A percentile compares a stretch with the other conserved stretches of the same genome.
Evolutionary conservation across 2,329 filamentous ascomycete genomes (phyloP).

Genomic region (Colletotrichum sp.): DNA sequence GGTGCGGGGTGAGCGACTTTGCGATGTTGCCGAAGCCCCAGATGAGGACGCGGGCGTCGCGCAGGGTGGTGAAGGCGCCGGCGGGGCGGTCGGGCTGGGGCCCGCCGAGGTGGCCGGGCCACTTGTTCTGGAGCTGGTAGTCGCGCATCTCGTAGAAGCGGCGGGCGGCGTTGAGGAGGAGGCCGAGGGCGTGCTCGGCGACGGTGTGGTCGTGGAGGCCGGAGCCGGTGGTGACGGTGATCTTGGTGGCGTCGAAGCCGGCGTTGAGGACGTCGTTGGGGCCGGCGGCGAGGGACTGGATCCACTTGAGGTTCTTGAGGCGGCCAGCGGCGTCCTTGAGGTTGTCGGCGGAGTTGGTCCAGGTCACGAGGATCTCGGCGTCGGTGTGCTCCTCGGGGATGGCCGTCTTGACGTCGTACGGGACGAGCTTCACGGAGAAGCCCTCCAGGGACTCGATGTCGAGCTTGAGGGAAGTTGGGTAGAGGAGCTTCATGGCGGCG

Average conservation of each 20-base stretch:
- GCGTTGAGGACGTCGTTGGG: constrained; percentile 69
- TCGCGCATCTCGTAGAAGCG: constrained; percentile 69
- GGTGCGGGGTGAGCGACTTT: constrained; percentile 60
- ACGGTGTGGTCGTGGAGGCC: constrained; percentile 70
- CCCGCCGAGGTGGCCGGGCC: constrained; percentile 67
- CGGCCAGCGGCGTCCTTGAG: constrained; percentile 61
- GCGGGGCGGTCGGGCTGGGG: constrained; percentile 63
- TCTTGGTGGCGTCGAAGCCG: constrained; percentile 58
- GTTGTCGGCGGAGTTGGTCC: constrained; percentile 63
- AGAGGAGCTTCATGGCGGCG: constrained; percentile 66
- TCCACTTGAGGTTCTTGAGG: constrained; percentile 65
- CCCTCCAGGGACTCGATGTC: constrained; percentile 60
- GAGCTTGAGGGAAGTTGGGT: constrained; percentile 67
- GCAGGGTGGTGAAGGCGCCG: constrained; percentile 62
- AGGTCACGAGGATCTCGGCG: constrained; percentile 66
- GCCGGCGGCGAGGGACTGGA: constrained; percentile 69
- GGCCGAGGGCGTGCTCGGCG: constrained; percentile 66
- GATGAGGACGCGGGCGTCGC: constrained; percentile 61
- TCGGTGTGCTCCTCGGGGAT: constrained; percentile 64
- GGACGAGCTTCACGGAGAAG: constrained; percentile 60
- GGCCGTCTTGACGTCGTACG: constrained; percentile 62
- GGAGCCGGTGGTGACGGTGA: constrained; percentile 64
- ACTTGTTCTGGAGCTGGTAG: constrained; percentile 59
- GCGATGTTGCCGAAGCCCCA: constrained; percentile 74
- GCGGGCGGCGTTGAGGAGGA: constrained; percentile 60